A percentile compares a stretch with the other conserved stretches of the same genome.
Conservation (phyloP, 2,329 filamentous ascomycete genomes). For the Alternaria conjuncta region DNA sequence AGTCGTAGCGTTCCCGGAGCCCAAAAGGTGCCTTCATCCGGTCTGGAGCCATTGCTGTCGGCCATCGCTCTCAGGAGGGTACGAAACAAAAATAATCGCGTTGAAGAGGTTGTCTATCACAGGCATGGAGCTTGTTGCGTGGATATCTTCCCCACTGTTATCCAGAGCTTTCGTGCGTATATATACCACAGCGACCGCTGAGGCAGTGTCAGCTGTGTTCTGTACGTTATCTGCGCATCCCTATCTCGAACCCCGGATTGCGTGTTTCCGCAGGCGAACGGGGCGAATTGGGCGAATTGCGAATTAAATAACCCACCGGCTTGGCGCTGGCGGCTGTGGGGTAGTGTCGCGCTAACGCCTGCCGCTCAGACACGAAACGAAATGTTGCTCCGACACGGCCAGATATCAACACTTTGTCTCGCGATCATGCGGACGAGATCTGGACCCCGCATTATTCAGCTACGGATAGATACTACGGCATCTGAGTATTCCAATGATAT, state of each 20-base stretch:
- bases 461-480: background rate
- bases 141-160: background rate
- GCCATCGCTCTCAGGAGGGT: background rate
- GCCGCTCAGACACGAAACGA: constrained; percentile 1
- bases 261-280: background rate
- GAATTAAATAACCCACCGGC: background rate
- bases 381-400: background rate
- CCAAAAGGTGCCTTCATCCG: constrained; percentile 12
- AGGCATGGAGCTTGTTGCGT: background rate
- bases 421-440: background rate
- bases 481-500: background rate
- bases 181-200: background rate
- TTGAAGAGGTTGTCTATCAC: background rate
- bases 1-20: constrained; percentile 16
- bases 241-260: background rate
- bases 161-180: background rate
- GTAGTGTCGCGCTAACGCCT: background rate
- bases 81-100: background rate
- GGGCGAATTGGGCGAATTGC: background rate
- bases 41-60: background rate
- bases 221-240: background rate
- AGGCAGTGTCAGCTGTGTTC: background rate
- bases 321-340: constrained; percentile 3
- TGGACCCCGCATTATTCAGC: background rate
- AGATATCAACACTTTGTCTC: background rate